Conservation (phyloP, 345 rosid species). For the Sapria himalayana region DNA sequence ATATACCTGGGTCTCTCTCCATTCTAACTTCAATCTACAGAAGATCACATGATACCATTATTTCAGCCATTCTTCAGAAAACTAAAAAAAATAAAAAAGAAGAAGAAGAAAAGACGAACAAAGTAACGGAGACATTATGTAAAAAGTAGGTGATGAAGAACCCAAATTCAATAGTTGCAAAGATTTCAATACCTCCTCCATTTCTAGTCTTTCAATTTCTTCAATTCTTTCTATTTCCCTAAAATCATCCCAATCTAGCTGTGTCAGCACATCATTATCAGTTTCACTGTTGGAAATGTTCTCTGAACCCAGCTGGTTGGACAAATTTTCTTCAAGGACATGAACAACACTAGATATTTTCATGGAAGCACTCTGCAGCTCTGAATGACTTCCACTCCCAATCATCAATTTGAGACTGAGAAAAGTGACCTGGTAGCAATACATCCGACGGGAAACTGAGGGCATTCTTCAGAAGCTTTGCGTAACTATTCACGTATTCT, state of each 20-base stretch:
- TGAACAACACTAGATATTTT: constrained; percentile 26
- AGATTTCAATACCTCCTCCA: constrained; percentile 51
- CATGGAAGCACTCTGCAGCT: constrained; percentile 22
- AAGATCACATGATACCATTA: constrained; percentile 11
- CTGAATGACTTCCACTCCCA: constrained; percentile 74
- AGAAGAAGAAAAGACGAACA: background rate
- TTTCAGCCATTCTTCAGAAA: constrained; percentile 8
- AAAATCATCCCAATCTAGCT: constrained; percentile 50
- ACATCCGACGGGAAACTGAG: constrained; percentile 63
- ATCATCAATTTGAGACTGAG: constrained; percentile 28
- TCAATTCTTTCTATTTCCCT: constrained; percentile 39
- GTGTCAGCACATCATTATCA: constrained; percentile 30
- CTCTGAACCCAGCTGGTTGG: constrained; percentile 17
- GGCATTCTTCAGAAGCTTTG: constrained; percentile 52
- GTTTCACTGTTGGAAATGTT: constrained; percentile 23
- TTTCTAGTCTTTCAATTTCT: constrained; percentile 63
- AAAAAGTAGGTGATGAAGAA: no score
- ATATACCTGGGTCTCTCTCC: constrained; percentile 43
- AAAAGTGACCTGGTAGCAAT: constrained; percentile 40
- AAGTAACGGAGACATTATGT: background rate
- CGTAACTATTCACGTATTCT: constrained; percentile 60
- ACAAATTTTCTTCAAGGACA: constrained; percentile 43
- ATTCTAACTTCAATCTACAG: constrained; percentile 76
- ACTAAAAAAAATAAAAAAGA: background rate
- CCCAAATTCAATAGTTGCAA: background rate